phyloP scores from a whole-genome alignment of 495 filamentous ascomycete species.

The Cenococcum geophilum region DNA sequence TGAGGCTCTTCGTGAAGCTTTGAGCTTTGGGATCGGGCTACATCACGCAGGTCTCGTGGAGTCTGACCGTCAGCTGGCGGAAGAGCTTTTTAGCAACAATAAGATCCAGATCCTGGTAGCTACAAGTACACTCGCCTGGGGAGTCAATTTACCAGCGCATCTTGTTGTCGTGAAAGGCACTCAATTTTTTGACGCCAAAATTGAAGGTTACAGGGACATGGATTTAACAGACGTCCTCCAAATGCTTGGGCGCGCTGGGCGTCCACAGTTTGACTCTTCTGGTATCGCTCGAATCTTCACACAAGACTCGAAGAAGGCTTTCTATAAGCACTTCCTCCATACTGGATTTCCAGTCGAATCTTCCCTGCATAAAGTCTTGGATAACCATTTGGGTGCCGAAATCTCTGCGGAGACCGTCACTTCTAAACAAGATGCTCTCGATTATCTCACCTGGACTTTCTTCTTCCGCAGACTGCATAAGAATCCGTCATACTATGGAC shows the following conservation, averaged over 20 bases:
- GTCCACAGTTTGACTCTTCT: slow-evolving; percentile 92
- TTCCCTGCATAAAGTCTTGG: slow-evolving; percentile 88
- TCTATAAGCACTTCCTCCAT: slow-evolving; percentile 99
- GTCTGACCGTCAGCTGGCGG: slow-evolving; percentile 80
- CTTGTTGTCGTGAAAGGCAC: slow-evolving; percentile 97
- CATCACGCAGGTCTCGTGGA: slow-evolving; percentile 97
- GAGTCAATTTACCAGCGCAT: slow-evolving; percentile 95
- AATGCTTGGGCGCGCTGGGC: slow-evolving; percentile 93
- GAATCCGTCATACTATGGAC: slow-evolving; percentile 95
- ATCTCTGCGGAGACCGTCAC: slow-evolving; percentile 85
- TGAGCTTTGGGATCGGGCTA: slow-evolving; percentile 93
- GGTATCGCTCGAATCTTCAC: slow-evolving; percentile 97
- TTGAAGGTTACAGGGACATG: slow-evolving; percentile 97
- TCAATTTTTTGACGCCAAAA: slow-evolving; percentile 97
- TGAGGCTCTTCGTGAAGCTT: slow-evolving; percentile 78
- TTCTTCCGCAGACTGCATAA: slow-evolving; percentile 97
- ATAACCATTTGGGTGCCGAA: slow-evolving; percentile 95
- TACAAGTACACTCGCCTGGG: slow-evolving; percentile 97
- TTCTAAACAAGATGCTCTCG: slow-evolving; percentile 93
- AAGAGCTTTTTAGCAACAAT: slow-evolving; percentile 94
- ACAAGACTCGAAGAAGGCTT: slow-evolving; percentile 96
- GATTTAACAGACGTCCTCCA: slow-evolving; percentile 97
- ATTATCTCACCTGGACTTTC: slow-evolving; percentile 99
- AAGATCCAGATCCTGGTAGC: slow-evolving; percentile 96
- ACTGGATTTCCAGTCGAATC: slow-evolving; percentile 98